Evolutionary conservation across 805 yeast species (phyloP).

Genomic region (Phaffomyces antillensis): DNA sequence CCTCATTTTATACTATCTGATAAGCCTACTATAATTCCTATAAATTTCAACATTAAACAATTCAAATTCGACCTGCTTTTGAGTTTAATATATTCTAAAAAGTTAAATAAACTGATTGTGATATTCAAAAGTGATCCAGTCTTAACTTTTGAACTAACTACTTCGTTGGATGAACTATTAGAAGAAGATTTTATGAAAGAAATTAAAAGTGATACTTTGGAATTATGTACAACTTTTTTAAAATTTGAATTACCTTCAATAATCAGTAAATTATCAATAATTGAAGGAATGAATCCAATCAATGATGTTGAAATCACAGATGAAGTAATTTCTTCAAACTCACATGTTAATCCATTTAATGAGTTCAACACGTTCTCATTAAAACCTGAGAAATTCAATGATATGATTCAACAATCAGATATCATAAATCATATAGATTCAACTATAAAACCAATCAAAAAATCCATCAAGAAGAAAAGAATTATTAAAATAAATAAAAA

Average conservation of each 20-base stretch:
- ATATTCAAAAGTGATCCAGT: constrained; percentile 22
- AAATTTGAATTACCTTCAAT: constrained; percentile 20
- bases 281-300: constrained; percentile 9
- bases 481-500: constrained; percentile 15
- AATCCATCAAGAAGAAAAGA: constrained; percentile 13
- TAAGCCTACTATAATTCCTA: constrained; percentile 21
- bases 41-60: constrained; percentile 16
- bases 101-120: constrained; percentile 14
- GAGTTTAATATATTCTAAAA: constrained; percentile 17
- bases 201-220: constrained; percentile 16
- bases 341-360: not conserved
- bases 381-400: constrained; percentile 10
- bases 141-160: constrained; percentile 18
- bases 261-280: constrained; percentile 10
- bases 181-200: constrained; percentile 19
- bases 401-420: constrained; percentile 14
- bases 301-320: constrained; percentile 5
- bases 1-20: constrained; percentile 20
- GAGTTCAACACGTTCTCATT: constrained; percentile 18
- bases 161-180: constrained; percentile 21
- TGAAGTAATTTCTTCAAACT: not conserved
- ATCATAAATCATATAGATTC: constrained; percentile 2
- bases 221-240: constrained; percentile 13
- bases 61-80: constrained; percentile 16
- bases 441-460: not conserved